Conservation (phyloP, 2,329 filamentous ascomycete species). For the Hypoxylon sp. region DNA sequence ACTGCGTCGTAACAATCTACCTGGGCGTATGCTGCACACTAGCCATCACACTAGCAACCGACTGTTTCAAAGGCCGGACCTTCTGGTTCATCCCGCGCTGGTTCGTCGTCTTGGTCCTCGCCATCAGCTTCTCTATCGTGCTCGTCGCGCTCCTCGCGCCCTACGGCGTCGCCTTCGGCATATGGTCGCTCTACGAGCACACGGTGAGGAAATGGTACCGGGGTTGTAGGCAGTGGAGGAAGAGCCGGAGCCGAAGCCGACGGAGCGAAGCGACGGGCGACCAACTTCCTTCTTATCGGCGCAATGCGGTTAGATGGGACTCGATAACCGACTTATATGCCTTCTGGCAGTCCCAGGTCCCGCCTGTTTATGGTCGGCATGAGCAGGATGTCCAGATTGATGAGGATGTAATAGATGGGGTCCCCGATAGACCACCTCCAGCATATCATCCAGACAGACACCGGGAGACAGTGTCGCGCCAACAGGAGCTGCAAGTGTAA, state of each 20-base stretch:
- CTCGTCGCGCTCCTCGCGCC: not conserved
- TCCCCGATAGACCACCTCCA: not conserved
- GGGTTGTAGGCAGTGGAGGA: not conserved
- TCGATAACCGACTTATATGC: not conserved
- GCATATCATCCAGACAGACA: not conserved
- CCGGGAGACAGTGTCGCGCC: not conserved
- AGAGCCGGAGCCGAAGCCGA: not conserved
- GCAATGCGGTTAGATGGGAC: not conserved
- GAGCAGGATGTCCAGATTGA: not conserved
- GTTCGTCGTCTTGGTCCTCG: not conserved
- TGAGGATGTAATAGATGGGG: not conserved
- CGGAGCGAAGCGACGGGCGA: not conserved
- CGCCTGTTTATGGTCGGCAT: not conserved
- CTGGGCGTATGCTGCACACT: not conserved
- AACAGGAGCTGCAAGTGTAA: not conserved
- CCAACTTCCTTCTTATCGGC: not conserved
- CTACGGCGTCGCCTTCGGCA: not conserved
- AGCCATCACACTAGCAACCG: slow-evolving; percentile 1
- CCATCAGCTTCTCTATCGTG: not conserved
- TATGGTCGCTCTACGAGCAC: not conserved
- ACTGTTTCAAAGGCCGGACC: not conserved
- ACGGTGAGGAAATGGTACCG: not conserved
- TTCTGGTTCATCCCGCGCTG: not conserved
- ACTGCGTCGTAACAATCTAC: not conserved
- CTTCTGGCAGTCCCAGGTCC: not conserved